Evolutionary conservation across 345 rosid genomes (phyloP).

Genomic region (Mangifera indica): DNA sequence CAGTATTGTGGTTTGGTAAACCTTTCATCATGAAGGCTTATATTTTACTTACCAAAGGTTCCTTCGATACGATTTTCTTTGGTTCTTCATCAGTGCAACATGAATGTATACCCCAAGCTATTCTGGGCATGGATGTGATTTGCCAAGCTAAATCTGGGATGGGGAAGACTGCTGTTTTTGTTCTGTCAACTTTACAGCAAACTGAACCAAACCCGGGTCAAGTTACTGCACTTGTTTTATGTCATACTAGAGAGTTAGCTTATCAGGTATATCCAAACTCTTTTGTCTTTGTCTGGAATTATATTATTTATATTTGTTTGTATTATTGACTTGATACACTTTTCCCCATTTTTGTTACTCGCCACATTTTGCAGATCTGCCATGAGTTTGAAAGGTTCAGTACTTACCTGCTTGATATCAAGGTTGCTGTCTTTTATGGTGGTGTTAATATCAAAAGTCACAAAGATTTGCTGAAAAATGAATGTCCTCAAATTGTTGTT

Average conservation of each 20-base stretch:
- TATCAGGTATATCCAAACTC: constrained; percentile 62
- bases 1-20: constrained; percentile 58
- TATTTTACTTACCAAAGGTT: constrained; percentile 76
- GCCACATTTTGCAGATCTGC: constrained; percentile 56
- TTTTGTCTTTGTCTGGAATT: not conserved
- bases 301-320: not conserved
- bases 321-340: not conserved
- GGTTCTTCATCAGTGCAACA: constrained; percentile 95
- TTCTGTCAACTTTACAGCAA: constrained; percentile 84
- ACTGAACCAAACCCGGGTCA: constrained; percentile 90
- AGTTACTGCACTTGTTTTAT: constrained; percentile 87
- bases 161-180: constrained; percentile 99
- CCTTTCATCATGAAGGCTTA: constrained; percentile 59
- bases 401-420: constrained; percentile 81
- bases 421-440: constrained; percentile 94
- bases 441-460: constrained; percentile 92
- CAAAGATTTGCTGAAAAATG: constrained; percentile 90
- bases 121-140: constrained; percentile 95
- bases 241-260: constrained; percentile 96
- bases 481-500: constrained; percentile 97
- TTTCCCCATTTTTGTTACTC: not conserved
- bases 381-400: constrained; percentile 98
- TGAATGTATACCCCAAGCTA: constrained; percentile 99
- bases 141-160: constrained; percentile 99
- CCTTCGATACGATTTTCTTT: constrained; percentile 78